phyloP scores from a whole-genome alignment of 1,139 yeast species.

The Arxiozyma telluris region DNA sequence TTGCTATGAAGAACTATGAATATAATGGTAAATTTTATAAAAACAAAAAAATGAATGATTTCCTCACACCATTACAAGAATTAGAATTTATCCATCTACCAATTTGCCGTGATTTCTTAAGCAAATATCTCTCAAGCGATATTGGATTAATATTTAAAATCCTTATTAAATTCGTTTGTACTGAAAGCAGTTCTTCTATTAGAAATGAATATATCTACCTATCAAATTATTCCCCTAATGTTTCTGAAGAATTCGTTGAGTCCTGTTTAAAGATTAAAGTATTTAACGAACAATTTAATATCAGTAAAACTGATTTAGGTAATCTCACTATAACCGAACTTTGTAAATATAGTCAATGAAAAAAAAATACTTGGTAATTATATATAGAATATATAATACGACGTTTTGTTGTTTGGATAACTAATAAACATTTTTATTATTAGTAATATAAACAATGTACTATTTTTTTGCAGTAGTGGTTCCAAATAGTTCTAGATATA shows the following conservation, averaged over 20 bases:
- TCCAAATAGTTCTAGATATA: background rate
- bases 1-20: slow-evolving; percentile 3
- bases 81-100: slow-evolving; percentile 12
- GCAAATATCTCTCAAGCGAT: slow-evolving; percentile 4
- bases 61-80: slow-evolving; percentile 7
- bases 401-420: too few relatives aligned
- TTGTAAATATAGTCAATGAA: slow-evolving; percentile 4
- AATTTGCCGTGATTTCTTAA: slow-evolving; percentile 8
- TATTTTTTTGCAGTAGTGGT: too few relatives aligned
- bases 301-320: slow-evolving; percentile 6
- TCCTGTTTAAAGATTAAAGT: slow-evolving; percentile 8
- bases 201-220: slow-evolving; percentile 7
- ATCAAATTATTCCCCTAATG: slow-evolving; percentile 2
- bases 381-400: background rate
- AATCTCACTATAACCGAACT: slow-evolving; percentile 4
- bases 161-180: slow-evolving; percentile 7
- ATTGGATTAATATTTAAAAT: slow-evolving; percentile 7
- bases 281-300: slow-evolving; percentile 8
- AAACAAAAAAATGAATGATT: background rate
- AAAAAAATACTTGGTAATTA: background rate
- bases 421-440: too few relatives aligned
- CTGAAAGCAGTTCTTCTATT: slow-evolving; percentile 8
- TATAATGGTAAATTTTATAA: background rate
- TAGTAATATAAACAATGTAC: too few relatives aligned
- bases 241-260: slow-evolving; percentile 6